Conservation (phyloP, 345 rosid species). For the Hevea brasiliensis region DNA sequence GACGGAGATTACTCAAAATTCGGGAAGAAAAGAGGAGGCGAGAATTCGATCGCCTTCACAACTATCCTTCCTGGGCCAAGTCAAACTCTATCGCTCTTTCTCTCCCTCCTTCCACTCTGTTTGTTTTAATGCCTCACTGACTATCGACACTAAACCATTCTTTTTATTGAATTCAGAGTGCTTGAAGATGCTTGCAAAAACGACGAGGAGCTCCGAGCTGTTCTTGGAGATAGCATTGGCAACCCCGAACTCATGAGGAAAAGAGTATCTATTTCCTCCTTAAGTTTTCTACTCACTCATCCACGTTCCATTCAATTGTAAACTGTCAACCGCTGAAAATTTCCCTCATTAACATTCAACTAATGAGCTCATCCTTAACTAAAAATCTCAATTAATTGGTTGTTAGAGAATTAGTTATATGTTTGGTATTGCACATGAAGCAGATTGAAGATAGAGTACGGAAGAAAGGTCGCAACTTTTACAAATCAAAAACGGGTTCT, state of each 20-base stretch:
- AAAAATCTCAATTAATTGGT: neutral
- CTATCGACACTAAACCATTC: neutral
- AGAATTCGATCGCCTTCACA: constrained; percentile 68
- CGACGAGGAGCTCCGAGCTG: constrained; percentile 78
- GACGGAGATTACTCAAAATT: constrained; percentile 69
- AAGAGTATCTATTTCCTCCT: constrained; percentile 47
- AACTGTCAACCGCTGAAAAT: no score
- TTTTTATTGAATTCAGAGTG: constrained; percentile 41
- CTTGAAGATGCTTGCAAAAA: constrained; percentile 73
- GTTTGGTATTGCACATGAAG: constrained; percentile 4
- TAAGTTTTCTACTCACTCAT: neutral
- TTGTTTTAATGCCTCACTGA: neutral
- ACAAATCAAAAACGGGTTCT: constrained; percentile 76
- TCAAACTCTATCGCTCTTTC: constrained; percentile 9
- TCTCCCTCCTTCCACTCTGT: neutral
- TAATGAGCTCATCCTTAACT: no score
- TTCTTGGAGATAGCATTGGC: constrained; percentile 90
- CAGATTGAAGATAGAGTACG: constrained; percentile 81
- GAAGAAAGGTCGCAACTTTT: constrained; percentile 71
- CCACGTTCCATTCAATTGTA: neutral
- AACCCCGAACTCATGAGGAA: constrained; percentile 84
- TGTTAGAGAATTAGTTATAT: neutral
- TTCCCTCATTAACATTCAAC: no score
- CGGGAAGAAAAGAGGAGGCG: constrained; percentile 89
- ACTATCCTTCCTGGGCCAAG: constrained; percentile 92